Evolutionary conservation across 2,329 filamentous ascomycete species (phyloP).

Genomic region (Septoria linicola): DNA sequence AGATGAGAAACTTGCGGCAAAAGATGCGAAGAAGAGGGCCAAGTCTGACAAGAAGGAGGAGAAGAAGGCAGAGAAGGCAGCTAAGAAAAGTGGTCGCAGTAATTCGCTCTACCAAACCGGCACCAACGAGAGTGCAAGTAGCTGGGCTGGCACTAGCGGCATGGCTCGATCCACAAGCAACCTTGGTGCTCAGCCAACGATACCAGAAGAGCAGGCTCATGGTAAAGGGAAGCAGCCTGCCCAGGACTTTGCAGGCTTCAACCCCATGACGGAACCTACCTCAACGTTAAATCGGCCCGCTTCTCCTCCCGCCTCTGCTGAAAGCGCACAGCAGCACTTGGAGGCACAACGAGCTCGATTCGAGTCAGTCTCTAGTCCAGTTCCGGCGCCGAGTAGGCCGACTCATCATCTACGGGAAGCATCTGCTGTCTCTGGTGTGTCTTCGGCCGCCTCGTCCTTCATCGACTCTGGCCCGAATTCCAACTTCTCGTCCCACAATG

Average conservation of each 20-base stretch:
- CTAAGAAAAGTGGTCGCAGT: constrained; percentile 60
- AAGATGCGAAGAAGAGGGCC: constrained; percentile 79
- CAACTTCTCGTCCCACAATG: constrained; percentile 46
- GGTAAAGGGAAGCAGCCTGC: constrained; percentile 52
- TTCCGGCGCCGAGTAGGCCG: constrained; percentile 29
- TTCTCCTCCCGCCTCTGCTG: constrained; percentile 27
- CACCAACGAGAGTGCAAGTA: constrained; percentile 37
- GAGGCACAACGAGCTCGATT: constrained; percentile 47
- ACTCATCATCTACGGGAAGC: constrained; percentile 70
- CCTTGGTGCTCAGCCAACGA: constrained; percentile 45
- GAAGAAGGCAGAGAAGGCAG: constrained; percentile 68
- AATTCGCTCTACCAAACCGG: constrained; percentile 53
- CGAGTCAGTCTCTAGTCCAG: constrained; percentile 32
- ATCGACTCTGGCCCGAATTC: constrained; percentile 59
- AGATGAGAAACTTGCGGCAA: constrained; percentile 74
- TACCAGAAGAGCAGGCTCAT: constrained; percentile 39
- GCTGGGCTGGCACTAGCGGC: constrained; percentile 33
- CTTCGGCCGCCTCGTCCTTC: constrained; percentile 75
- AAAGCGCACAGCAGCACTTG: constrained; percentile 47
- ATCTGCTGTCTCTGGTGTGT: constrained; percentile 84
- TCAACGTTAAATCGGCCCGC: constrained; percentile 42
- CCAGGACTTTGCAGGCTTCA: constrained; percentile 44
- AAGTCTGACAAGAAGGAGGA: constrained; percentile 67
- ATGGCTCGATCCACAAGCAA: constrained; percentile 51
- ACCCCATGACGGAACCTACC: constrained; percentile 45